A percentile compares a stretch with the other conserved stretches of the same genome.
Conservation (phyloP, 1,284 basidiomycete genomes). For the Melampsora americana region DNA sequence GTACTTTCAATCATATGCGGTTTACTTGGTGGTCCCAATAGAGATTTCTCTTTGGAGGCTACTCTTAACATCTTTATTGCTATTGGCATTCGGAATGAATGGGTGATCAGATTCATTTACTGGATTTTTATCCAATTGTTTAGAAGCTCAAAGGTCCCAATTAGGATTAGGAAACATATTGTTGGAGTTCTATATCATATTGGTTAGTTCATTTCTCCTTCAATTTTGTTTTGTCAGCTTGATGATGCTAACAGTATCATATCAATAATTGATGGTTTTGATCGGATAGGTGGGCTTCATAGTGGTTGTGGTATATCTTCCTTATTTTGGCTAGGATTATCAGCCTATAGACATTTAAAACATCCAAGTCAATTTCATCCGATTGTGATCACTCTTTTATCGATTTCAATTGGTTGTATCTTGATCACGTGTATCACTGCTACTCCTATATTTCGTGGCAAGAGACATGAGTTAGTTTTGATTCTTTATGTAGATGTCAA, state of each 20-base stretch:
- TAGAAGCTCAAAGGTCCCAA: background rate
- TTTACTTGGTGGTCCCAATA: background rate
- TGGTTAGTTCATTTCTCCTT: background rate
- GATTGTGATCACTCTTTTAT: background rate
- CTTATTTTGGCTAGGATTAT: background rate
- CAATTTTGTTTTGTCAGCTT: background rate
- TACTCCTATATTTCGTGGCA: background rate
- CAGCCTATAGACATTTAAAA: background rate
- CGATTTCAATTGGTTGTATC: background rate
- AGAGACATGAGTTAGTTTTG: background rate
- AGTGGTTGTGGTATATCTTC: conserved; percentile 6
- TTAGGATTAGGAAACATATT: background rate
- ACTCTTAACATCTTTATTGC: background rate
- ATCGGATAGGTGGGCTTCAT: background rate
- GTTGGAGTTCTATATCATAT: conserved; percentile 10
- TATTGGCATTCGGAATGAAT: background rate
- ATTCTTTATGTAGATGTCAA: too few relatives aligned
- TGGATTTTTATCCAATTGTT: background rate
- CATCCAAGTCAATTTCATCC: background rate
- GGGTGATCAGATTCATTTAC: background rate
- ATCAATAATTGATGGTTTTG: too few relatives aligned
- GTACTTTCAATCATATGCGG: too few relatives aligned
- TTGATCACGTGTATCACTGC: background rate
- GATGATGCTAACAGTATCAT: background rate
- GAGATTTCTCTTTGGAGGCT: background rate